These are phyloP conservation scores for Penicillium paxilli DNA, from an alignment of 495 filamentous ascomycete genomes.

Conservation along the genomic window DNA sequence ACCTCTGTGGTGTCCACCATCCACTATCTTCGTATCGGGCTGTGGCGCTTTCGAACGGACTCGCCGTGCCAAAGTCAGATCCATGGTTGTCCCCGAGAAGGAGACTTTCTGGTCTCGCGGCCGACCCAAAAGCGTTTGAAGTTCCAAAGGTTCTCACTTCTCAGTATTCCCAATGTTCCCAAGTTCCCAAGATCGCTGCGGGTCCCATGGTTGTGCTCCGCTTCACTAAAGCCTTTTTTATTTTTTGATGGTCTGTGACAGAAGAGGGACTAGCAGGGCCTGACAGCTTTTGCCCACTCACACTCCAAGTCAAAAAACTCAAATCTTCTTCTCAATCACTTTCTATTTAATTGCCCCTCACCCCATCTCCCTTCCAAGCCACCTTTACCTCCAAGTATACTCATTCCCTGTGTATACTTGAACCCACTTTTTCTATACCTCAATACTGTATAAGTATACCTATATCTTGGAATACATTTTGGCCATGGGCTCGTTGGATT, in stretches of 20 bases:
- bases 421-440: no score
- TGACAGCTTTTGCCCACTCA: slow-evolving; percentile 13
- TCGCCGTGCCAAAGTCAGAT: slow-evolving; percentile 8
- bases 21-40: slow-evolving; percentile 12
- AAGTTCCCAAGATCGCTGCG: slow-evolving; percentile 21
- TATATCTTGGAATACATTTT: neutral
- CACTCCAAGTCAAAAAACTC: slow-evolving; percentile 1
- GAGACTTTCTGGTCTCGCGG: slow-evolving; percentile 17
- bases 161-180: no score
- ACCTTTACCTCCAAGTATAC: slow-evolving; percentile 1
- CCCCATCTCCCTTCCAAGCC: neutral
- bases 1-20: neutral
- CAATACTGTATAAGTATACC: neutral
- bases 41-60: slow-evolving; percentile 21
- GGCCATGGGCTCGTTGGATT: slow-evolving; percentile 25
- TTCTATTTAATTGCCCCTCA: slow-evolving; percentile 4
- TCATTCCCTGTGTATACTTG: neutral
- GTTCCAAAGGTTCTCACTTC: no score
- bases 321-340: neutral
- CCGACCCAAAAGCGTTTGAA: neutral
- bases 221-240: no score
- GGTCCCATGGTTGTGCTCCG: slow-evolving; percentile 21
- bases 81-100: slow-evolving; percentile 18
- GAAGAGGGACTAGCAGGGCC: slow-evolving; percentile 8
- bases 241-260: no score